Evolutionary conservation across 495 filamentous ascomycete genomes (phyloP).

Genomic region (Penicillium ochrochloron): DNA sequence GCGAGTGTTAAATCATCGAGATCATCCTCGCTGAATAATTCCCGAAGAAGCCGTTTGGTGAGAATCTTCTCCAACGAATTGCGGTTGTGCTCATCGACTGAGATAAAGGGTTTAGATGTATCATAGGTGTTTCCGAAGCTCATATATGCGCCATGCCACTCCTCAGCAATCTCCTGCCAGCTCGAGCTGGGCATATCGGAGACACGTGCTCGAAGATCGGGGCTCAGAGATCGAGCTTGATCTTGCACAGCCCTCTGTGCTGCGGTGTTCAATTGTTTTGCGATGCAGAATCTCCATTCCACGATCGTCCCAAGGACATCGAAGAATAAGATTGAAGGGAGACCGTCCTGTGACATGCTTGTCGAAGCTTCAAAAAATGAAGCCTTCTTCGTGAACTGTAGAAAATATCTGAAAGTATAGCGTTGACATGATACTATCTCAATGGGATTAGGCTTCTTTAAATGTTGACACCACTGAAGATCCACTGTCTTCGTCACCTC

Average conservation of each 20-base stretch:
- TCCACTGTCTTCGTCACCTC: constrained; percentile 9
- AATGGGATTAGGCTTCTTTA: constrained; percentile 11
- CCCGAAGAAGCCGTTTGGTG: constrained; percentile 13
- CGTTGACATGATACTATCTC: background rate
- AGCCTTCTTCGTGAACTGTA: background rate
- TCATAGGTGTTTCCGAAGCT: constrained; percentile 27
- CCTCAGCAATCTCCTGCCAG: constrained; percentile 21
- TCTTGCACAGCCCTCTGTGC: constrained; percentile 22
- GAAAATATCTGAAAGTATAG: constrained; percentile 8
- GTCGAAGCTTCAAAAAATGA: constrained; percentile 3
- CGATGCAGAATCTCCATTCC: constrained; percentile 30
- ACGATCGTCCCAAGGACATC: constrained; percentile 30
- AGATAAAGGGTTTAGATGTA: constrained; percentile 26
- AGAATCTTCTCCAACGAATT: constrained; percentile 23
- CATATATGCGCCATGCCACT: constrained; percentile 31
- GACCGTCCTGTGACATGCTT: constrained; percentile 14
- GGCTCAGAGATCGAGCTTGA: constrained; percentile 5
- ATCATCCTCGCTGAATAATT: constrained; percentile 25
- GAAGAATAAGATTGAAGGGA: constrained; percentile 25
- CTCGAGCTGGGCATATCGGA: constrained; percentile 18
- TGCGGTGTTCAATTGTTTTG: constrained; percentile 22
- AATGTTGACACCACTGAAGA: constrained; percentile 6
- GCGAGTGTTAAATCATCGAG: constrained; percentile 22
- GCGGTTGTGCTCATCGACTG: constrained; percentile 29
- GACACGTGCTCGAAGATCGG: constrained; percentile 18